Conservation (phyloP, 805 yeast species). For the Saccharomycopsis amapae region DNA sequence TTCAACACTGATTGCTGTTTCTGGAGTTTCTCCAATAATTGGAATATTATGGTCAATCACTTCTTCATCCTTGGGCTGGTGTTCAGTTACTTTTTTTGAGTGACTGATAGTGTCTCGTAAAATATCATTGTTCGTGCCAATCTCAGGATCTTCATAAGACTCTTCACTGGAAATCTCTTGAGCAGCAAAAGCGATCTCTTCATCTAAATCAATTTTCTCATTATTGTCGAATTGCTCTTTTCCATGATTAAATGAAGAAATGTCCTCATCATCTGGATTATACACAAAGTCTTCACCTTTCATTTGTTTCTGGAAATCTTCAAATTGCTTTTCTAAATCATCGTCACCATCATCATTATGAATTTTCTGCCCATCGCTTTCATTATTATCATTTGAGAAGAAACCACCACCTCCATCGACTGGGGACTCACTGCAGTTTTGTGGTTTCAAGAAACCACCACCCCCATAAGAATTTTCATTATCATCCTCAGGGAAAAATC, state of each 20-base stretch:
- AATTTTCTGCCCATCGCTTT: background rate
- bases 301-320: background rate
- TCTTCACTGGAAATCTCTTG: slow-evolving; percentile 4
- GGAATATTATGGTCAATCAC: no score
- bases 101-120: slow-evolving; percentile 3
- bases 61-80: no score
- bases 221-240: background rate
- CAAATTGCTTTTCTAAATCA: background rate
- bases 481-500: background rate
- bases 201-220: no score
- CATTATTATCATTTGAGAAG: background rate
- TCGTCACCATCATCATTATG: background rate
- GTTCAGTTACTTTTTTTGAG: background rate
- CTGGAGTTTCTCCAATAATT: no score
- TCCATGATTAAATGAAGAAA: background rate
- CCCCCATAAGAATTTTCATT: background rate
- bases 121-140: slow-evolving; percentile 4
- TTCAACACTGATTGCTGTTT: no score
- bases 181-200: background rate
- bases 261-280: no score
- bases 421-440: background rate
- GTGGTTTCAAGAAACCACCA: background rate
- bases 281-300: no score
- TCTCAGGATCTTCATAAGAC: slow-evolving; percentile 8
- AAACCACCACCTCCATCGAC: slow-evolving; percentile 7